Percentiles rank a stretch among this genome's conserved stretches.
phyloP scores from a whole-genome alignment of 768 basidiomycete genomes.

The Tricholoma sp. region DNA sequence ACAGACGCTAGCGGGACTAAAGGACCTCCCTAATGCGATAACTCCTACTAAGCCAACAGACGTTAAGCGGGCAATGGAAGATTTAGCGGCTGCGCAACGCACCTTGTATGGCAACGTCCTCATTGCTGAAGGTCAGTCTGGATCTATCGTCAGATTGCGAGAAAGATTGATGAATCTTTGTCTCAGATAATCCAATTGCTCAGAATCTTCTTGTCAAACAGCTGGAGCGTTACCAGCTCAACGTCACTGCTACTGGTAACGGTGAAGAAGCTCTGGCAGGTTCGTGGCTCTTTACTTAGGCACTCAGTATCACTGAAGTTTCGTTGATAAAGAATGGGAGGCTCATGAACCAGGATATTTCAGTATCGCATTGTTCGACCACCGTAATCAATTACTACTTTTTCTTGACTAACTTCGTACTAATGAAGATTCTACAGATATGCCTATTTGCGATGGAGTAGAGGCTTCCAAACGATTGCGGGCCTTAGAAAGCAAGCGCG shows the following conservation, averaged over 20 bases:
- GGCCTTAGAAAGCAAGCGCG: slow-evolving; percentile 52
- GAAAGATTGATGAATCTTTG: background rate
- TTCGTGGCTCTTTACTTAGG: slow-evolving; percentile 12
- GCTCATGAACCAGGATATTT: slow-evolving; percentile 63
- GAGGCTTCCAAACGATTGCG: slow-evolving; percentile 67
- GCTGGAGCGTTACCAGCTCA: slow-evolving; percentile 54
- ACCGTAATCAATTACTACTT: slow-evolving; percentile 42
- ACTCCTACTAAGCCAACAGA: slow-evolving; percentile 31
- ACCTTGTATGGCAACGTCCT: slow-evolving; percentile 64
- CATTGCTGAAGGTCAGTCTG: slow-evolving; percentile 58
- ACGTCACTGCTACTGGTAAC: slow-evolving; percentile 58
- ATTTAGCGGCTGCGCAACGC: slow-evolving; percentile 40
- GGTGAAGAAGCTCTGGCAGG: slow-evolving; percentile 64
- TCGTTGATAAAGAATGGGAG: slow-evolving; percentile 51
- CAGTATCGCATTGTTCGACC: slow-evolving; percentile 67
- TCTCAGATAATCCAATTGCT: slow-evolving; percentile 63
- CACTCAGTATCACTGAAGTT: background rate
- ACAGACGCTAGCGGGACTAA: slow-evolving; percentile 56
- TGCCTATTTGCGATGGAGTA: slow-evolving; percentile 77
- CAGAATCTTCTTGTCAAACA: slow-evolving; percentile 66
- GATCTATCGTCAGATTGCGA: background rate
- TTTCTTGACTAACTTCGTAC: background rate
- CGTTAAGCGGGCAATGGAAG: slow-evolving; percentile 39
- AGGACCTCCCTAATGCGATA: slow-evolving; percentile 45
- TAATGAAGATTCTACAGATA: slow-evolving; percentile 38